Evolutionary conservation across 768 basidiomycete genomes (phyloP), one percentile per base, ranked within the genome.

Genomic region (Xerocomellus intermedius): DNA sequence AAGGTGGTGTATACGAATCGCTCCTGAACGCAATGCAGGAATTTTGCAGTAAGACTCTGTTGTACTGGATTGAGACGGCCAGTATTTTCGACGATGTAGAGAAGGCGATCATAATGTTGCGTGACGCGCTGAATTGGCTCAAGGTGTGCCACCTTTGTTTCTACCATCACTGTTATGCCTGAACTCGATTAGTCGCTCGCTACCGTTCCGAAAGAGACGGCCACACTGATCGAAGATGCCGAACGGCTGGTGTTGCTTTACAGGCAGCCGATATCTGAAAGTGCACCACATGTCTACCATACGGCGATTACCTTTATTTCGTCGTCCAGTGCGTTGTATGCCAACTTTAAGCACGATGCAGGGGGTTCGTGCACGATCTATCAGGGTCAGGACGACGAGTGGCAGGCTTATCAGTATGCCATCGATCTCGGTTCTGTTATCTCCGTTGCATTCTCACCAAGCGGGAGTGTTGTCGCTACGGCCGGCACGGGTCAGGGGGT

Each of bases 381-480:
- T 21, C 41, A 24, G 3, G 35, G 26, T 28, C 33, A 41, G n/a
- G 41, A 57, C 13, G 45, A 48, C 4, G 50, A 43, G 24, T 60
- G 56, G 51, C 24, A 41, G 14, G 42, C 50, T 9, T 47, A 55
- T 26, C 60, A 47, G 13, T 48, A 54, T 28, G 44, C 44, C 13
- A 32, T 62, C n/a, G 42, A 46, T 33, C 32, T 58, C 14, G 35
- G 38, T 12, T 17, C 50, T 5, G 43, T 61, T 10, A 19, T 37
- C 21, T 61, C 63, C 8, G 50, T 58, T 21, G 54, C 28, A 13
- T 61, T 58, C 60, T 63, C 56, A 26, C 61, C 55, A 17, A 53
- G 36, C 16, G 56, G 63, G 12, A 24, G 36, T 16, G 16, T 51
- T 2, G 32, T 54, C 24, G 63, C 58, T 4, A 58, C 63, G 8